These are phyloP conservation scores for Mycena pura DNA, from an alignment of 768 basidiomycete species.

Conservation along the genomic window DNA sequence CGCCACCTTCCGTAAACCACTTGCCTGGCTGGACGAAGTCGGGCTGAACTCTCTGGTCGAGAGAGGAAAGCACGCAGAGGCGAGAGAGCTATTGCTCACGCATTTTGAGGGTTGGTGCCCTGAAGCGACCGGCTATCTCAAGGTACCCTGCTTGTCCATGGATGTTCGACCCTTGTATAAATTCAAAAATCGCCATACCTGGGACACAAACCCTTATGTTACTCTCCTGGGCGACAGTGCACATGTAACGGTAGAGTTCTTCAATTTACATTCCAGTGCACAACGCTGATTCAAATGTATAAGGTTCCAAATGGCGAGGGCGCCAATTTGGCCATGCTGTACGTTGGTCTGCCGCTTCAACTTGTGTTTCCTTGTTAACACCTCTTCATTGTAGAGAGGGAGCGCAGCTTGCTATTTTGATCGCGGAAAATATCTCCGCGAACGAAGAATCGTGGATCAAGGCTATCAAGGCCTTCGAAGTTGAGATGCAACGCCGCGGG, in stretches of 20 bases:
- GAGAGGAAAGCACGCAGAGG: neutral
- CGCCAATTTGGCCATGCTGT: neutral
- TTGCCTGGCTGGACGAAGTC: constrained; percentile 1
- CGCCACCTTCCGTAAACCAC: neutral
- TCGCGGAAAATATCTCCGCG: neutral
- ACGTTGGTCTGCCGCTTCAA: neutral
- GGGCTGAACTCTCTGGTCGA: neutral
- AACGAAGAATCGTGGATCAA: neutral
- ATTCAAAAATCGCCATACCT: neutral
- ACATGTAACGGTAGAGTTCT: too few relatives aligned
- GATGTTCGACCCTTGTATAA: neutral
- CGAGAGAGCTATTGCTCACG: neutral
- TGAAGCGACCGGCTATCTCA: neutral
- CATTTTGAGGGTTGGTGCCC: neutral
- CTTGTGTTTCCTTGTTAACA: neutral
- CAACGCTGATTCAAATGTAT: too few relatives aligned
- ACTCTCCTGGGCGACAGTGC: neutral
- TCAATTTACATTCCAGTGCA: too few relatives aligned
- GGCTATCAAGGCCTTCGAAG: neutral
- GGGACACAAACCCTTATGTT: neutral
- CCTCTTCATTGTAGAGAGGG: neutral
- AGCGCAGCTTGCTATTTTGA: neutral
- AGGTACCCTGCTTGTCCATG: neutral
- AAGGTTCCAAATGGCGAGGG: neutral
- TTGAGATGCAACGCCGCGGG: neutral